phyloP scores from a whole-genome alignment of 2,329 filamentous ascomycete genomes.

The Colletotrichum sojae region DNA sequence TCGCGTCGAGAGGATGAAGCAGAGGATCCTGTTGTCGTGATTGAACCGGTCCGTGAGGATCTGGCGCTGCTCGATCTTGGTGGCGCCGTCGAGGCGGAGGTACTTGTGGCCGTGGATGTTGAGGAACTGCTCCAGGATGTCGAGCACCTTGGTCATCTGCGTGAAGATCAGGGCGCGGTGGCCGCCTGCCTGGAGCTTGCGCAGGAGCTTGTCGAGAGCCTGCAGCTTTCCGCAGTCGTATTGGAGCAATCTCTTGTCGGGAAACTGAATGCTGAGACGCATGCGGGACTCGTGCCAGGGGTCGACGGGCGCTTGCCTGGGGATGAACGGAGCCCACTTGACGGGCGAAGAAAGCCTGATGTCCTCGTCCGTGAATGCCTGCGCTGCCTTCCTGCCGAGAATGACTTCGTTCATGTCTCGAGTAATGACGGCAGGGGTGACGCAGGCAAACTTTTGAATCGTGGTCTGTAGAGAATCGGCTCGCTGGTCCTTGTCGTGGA shows the following conservation, averaged over 20 bases:
- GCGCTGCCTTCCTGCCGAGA: slow-evolving; percentile 72
- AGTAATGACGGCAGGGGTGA: slow-evolving; percentile 90
- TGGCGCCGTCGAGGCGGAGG: slow-evolving; percentile 94
- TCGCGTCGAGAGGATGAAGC: slow-evolving; percentile 94
- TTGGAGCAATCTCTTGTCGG: slow-evolving; percentile 94
- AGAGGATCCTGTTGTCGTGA: slow-evolving; percentile 90
- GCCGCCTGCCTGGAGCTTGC: slow-evolving; percentile 88
- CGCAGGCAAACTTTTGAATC: slow-evolving; percentile 90
- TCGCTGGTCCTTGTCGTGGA: slow-evolving; percentile 82
- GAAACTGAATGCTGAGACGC: slow-evolving; percentile 94
- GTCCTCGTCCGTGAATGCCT: slow-evolving; percentile 70
- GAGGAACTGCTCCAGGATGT: slow-evolving; percentile 97
- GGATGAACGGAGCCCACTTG: slow-evolving; percentile 69
- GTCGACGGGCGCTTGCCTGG: slow-evolving; percentile 73
- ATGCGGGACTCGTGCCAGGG: slow-evolving; percentile 96
- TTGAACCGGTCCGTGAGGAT: slow-evolving; percentile 98
- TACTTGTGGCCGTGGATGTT: slow-evolving; percentile 99
- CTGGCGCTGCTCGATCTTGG: slow-evolving; percentile 95
- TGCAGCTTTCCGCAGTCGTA: slow-evolving; percentile 99
- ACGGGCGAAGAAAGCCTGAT: slow-evolving; percentile 70
- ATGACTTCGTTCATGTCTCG: slow-evolving; percentile 80
- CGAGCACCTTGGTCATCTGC: slow-evolving; percentile 98
- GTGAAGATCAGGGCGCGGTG: slow-evolving; percentile 98
- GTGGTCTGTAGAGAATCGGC: slow-evolving; percentile 80
- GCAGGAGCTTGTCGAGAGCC: slow-evolving; percentile 86